A percentile compares a stretch with the other conserved stretches of the same genome.
Evolutionary conservation across 2,329 filamentous ascomycete species (phyloP).

Genomic region (Phialophora expanda): DNA sequence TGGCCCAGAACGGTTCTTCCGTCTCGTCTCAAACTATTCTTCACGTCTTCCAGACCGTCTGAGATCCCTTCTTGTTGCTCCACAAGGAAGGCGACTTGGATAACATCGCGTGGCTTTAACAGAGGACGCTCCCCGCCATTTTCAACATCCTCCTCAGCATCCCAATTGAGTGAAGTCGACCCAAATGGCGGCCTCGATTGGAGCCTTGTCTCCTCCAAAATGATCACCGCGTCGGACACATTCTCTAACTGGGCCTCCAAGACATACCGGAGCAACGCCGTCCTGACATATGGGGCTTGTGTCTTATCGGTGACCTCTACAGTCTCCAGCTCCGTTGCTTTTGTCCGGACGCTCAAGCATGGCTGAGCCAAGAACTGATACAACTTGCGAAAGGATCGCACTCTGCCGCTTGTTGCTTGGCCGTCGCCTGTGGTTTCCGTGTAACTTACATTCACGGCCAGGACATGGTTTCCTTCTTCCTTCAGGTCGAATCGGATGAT

Average conservation of each 20-base stretch:
- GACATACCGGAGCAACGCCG: constrained; percentile 63
- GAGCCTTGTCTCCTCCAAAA: constrained; percentile 63
- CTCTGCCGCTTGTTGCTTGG: constrained; percentile 63
- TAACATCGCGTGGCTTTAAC: constrained; percentile 62
- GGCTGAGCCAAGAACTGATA: constrained; percentile 97
- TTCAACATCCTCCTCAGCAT: constrained; percentile 55
- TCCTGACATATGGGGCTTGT: constrained; percentile 52
- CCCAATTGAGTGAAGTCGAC: constrained; percentile 62
- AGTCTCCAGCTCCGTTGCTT: constrained; percentile 69
- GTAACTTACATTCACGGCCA: constrained; percentile 92
- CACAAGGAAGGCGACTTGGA: constrained; percentile 68
- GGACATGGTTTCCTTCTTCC: constrained; percentile 90
- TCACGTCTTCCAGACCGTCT: constrained; percentile 57
- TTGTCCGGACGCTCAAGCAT: constrained; percentile 87
- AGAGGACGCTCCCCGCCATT: neutral
- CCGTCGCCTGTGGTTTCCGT: constrained; percentile 71
- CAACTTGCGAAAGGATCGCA: constrained; percentile 87
- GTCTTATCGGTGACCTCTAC: constrained; percentile 52
- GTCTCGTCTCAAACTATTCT: constrained; percentile 48
- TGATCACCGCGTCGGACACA: constrained; percentile 80
- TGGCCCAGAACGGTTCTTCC: constrained; percentile 73
- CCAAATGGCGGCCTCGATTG: constrained; percentile 48
- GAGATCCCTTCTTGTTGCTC: constrained; percentile 59
- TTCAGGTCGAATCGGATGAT: constrained; percentile 86
- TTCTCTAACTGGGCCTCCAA: constrained; percentile 97